phyloP scores from a whole-genome alignment of 805 yeast species.

The Saccharomyces eubayanus region DNA sequence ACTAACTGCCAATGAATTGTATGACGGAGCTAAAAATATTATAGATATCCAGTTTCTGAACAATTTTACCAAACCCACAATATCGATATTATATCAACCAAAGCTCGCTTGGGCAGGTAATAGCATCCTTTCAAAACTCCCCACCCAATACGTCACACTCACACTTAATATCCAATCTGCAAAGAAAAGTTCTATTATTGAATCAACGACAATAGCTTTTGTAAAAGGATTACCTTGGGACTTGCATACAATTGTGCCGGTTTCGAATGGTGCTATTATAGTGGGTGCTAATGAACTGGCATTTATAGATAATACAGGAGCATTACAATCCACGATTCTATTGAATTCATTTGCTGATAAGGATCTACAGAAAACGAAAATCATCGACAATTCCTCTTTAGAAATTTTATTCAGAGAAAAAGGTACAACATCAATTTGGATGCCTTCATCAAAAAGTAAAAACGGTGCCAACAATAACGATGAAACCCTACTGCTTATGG shows the following conservation, averaged over 20 bases:
- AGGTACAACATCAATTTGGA: constrained; percentile 11
- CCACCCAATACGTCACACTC: constrained; percentile 19
- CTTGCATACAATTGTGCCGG: constrained; percentile 52
- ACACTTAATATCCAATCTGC: constrained; percentile 46
- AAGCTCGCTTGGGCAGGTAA: constrained; percentile 70
- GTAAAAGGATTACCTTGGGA: constrained; percentile 68
- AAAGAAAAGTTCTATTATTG: constrained; percentile 29
- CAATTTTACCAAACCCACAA: constrained; percentile 75
- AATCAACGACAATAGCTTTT: constrained; percentile 60
- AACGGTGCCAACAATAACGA: constrained; percentile 6
- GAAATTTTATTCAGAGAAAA: constrained; percentile 16
- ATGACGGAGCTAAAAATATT: constrained; percentile 50
- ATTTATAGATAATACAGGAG: constrained; percentile 63
- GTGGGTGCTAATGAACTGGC: constrained; percentile 71
- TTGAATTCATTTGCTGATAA: constrained; percentile 30
- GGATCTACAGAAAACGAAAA: constrained; percentile 44
- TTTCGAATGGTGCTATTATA: constrained; percentile 55
- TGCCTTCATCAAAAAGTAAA: constrained; percentile 4
- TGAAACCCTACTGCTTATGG: constrained; percentile 23
- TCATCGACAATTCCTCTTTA: constrained; percentile 34
- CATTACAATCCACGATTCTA: constrained; percentile 29
- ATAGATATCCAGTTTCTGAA: constrained; percentile 63
- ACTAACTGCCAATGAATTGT: constrained; percentile 48
- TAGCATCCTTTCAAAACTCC: constrained; percentile 13
- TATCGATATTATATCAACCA: constrained; percentile 56